Evolutionary conservation across 139 green algal genomes (phyloP).

Genomic region (Spirogloea muscicola): DNA sequence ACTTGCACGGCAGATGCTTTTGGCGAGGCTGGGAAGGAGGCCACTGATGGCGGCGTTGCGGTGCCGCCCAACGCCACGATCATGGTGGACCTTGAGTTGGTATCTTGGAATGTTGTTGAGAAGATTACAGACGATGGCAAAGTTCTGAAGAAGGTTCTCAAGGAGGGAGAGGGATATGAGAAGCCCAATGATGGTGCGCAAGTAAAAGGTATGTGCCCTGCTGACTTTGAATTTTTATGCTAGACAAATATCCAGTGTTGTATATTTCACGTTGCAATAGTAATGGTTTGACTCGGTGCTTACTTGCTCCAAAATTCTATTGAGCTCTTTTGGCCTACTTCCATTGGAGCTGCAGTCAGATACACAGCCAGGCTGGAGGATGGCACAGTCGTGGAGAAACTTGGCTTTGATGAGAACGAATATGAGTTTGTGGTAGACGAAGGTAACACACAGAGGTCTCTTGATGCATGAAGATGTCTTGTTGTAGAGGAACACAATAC

Average conservation of each 20-base stretch:
- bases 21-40: constrained; percentile 42
- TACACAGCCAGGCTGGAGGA: constrained; percentile 50
- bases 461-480: constrained; percentile 1
- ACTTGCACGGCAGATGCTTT: constrained; percentile 72
- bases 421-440: constrained; percentile 67
- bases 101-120: constrained; percentile 76
- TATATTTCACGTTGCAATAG: no score
- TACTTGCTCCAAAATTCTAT: no score
- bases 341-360: constrained; percentile 20
- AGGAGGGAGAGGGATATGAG: constrained; percentile 65
- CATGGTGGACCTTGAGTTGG: constrained; percentile 69
- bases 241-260: no score
- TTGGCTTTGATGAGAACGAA: constrained; percentile 60
- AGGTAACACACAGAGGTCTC: constrained; percentile 40
- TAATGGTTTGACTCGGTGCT: no score
- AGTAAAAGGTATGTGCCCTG: constrained; percentile 63
- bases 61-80: constrained; percentile 59
- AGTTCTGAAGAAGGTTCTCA: constrained; percentile 79
- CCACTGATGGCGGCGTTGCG: constrained; percentile 45
- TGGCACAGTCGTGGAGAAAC: constrained; percentile 58
- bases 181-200: constrained; percentile 70
- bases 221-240: no score
- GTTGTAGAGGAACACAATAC: neutral
- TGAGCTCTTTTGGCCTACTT: neutral
- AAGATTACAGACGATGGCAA: constrained; percentile 62